Evolutionary conservation across 352 stramenopile species (phyloP).

Genomic region (Stramenopiles sp.): DNA sequence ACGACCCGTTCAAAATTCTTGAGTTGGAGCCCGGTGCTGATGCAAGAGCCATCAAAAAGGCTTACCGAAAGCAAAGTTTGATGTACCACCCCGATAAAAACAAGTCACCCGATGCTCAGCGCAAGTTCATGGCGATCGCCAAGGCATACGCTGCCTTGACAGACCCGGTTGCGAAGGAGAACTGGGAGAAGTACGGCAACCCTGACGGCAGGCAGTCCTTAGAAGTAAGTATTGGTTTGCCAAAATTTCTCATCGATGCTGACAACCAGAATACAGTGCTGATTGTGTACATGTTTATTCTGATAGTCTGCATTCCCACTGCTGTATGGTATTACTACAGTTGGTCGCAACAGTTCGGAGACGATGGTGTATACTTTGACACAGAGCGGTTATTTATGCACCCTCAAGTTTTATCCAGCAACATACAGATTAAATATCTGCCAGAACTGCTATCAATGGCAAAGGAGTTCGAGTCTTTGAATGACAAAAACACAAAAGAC

Average conservation of each 20-base stretch:
- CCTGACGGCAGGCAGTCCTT: conserved; percentile 91
- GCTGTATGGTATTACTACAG: conserved; percentile 73
- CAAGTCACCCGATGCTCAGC: conserved; percentile 80
- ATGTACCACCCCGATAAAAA: conserved; percentile 85
- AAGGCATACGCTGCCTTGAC: conserved; percentile 83
- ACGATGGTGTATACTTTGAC: conserved; percentile 99
- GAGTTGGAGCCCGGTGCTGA: conserved; percentile 67
- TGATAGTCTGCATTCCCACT: conserved; percentile 91
- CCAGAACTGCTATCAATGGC: conserved; percentile 74
- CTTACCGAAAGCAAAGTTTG: conserved; percentile 75
- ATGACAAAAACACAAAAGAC: conserved; percentile 28
- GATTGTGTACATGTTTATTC: conserved; percentile 89
- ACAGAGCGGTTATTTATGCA: conserved; percentile 97
- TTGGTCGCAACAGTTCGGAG: conserved; percentile 88
- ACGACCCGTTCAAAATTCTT: conserved; percentile 92
- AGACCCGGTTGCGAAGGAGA: conserved; percentile 80
- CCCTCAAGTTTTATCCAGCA: conserved; percentile 75
- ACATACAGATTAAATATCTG: conserved; percentile 77
- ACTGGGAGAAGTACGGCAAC: conserved; percentile 96
- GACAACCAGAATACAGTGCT: conserved; percentile 94
- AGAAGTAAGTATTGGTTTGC: conserved; percentile 80
- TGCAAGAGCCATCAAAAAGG: conserved; percentile 80
- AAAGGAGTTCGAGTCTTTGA: conserved; percentile 47
- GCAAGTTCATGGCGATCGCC: conserved; percentile 96
- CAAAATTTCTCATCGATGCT: conserved; percentile 86